phyloP scores from a whole-genome alignment of 179 eudicot species.

The Monotropa hypopitys region DNA sequence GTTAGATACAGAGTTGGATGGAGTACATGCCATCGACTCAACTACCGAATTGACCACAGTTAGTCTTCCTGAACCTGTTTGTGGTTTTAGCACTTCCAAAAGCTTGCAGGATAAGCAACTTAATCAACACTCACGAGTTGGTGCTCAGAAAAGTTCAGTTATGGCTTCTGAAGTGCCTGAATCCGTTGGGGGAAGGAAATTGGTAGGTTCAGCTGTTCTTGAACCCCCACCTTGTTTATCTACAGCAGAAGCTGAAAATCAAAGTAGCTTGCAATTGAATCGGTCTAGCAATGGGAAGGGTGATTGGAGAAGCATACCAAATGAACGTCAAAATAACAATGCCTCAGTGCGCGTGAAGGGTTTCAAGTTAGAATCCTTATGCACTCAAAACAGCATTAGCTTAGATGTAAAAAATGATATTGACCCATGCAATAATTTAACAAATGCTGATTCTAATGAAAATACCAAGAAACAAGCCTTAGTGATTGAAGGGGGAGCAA shows the following conservation, averaged over 20 bases:
- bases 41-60: slow-evolving; percentile 17
- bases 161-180: slow-evolving; percentile 22
- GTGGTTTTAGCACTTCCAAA: slow-evolving; percentile 19
- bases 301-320: slow-evolving; percentile 18
- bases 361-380: slow-evolving; percentile 56
- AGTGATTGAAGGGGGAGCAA: slow-evolving; percentile 20
- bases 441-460: slow-evolving; percentile 35
- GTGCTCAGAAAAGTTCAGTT: slow-evolving; percentile 16
- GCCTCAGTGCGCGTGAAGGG: slow-evolving; percentile 23
- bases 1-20: slow-evolving; percentile 38
- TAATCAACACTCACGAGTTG: slow-evolving; percentile 20
- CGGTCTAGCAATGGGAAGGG: slow-evolving; percentile 29
- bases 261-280: slow-evolving; percentile 24
- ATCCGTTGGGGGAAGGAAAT: slow-evolving; percentile 18
- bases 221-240: slow-evolving; percentile 26
- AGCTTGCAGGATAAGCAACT: slow-evolving; percentile 24
- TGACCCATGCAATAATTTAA: slow-evolving; percentile 27
- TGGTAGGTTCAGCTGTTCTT: slow-evolving; percentile 26
- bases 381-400: slow-evolving; percentile 34
- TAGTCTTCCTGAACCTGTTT: slow-evolving; percentile 22
- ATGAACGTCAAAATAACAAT: slow-evolving; percentile 27
- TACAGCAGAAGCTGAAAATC: slow-evolving; percentile 26
- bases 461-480: slow-evolving; percentile 23
- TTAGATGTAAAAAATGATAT: slow-evolving; percentile 36
- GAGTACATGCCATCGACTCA: slow-evolving; percentile 24